Evolutionary conservation across 2,329 filamentous ascomycete genomes (phyloP), one percentile per base, ranked within the genome.

Genomic region (Beauveria australis): DNA sequence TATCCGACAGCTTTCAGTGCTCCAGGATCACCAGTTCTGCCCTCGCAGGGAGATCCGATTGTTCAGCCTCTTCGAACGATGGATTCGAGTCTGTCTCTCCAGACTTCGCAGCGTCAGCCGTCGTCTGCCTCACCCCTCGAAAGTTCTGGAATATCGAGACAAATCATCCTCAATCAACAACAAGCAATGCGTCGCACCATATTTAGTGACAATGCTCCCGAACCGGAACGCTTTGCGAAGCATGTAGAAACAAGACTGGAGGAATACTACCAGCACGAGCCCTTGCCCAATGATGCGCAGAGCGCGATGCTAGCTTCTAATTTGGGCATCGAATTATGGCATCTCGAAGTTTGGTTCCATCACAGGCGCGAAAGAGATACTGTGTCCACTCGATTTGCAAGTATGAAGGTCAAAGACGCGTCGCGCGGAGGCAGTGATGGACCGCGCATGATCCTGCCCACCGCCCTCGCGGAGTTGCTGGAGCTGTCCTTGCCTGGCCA

Each of bases 261-360:
- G 59, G 76, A 79, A 28, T 84, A 82, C 62, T 84, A 81, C 63
- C 74, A 77, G 28, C 70, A 71, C 7, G 74, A 81, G 30, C 73
- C 78, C 2, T 68, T 76, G 1, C 81, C 81, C 2, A 81, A 74
- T 47, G 74, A 80, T 52, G 78, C 76, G 1, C 76, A 81, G 46
- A 78, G 77, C 41, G 80, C 80, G 46, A 79, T 82, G 66, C 72
- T 83, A 47, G 80, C 81, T 10, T 83, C 81, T 0, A 83, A 79
- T 46, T 69, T 83, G 2, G 79, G 79, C 16, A 77, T 82, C 26
- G 79, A 83, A 60, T 74, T 76, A 3, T 70, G 73, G 53, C 78
- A 83, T 63, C 74, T 84, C 30, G 75, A 81, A 61, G 75, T 81
- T 59, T 84, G 81, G 81, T 83, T 83, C 66, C 76, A 80, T 62